Evolutionary conservation across 78 protist species (phyloP).

Genomic region (Tieghemostelium lacteum): DNA sequence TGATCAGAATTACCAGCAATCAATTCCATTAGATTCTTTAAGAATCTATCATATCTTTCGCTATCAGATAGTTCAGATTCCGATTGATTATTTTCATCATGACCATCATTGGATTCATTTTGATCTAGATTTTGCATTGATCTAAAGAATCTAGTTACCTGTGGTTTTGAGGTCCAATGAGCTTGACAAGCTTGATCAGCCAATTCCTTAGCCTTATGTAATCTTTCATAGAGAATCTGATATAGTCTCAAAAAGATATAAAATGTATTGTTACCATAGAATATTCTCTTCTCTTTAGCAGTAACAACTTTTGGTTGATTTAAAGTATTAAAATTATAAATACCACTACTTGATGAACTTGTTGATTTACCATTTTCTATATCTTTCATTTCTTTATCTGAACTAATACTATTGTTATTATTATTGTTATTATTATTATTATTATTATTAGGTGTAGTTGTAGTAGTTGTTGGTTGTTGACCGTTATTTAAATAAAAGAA

Average conservation of each 20-base stretch:
- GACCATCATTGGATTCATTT: constrained; percentile 25
- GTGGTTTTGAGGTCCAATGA: constrained; percentile 71
- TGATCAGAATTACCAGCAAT: constrained; percentile 49
- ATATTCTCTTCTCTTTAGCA: constrained; percentile 36
- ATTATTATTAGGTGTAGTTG: not conserved
- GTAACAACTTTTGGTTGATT: constrained; percentile 47
- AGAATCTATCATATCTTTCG: constrained; percentile 65
- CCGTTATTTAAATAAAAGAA: constrained; percentile 55
- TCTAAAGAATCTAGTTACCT: constrained; percentile 67
- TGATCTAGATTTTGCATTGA: not conserved
- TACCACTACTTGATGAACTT: not conserved
- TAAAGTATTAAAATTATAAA: constrained; percentile 10
- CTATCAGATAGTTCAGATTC: constrained; percentile 40
- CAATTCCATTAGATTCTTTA: constrained; percentile 55
- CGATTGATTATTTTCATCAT: constrained; percentile 18
- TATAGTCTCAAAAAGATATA: constrained; percentile 65
- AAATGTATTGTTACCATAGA: constrained; percentile 79
- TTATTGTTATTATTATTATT: constrained; percentile 10
- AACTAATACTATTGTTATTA: not conserved
- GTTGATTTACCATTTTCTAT: not conserved
- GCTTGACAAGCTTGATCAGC: constrained; percentile 56
- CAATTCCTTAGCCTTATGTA: constrained; percentile 78
- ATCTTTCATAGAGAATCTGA: constrained; percentile 76
- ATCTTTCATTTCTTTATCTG: constrained; percentile 49
- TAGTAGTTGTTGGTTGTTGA: not conserved